These are phyloP conservation scores for Basipetospora sp. DNA, from an alignment of 2,329 filamentous ascomycete genomes.

Conservation along the genomic window DNA sequence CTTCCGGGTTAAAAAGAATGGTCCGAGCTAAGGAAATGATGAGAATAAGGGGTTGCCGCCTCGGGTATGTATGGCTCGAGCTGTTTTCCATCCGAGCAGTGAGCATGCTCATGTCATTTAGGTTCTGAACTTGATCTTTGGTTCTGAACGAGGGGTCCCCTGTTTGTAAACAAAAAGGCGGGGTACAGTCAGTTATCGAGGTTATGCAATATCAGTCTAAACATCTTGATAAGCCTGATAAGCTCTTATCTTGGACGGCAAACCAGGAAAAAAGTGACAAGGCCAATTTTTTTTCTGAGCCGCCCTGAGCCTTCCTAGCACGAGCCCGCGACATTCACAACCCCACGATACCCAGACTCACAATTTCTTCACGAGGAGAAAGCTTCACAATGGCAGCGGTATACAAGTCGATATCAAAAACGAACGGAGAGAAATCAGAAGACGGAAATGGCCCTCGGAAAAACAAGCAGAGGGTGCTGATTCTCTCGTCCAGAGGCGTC, in stretches of 20 bases:
- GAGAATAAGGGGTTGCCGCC: too few relatives aligned
- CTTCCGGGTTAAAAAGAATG: neutral
- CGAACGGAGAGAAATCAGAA: conserved; percentile 28
- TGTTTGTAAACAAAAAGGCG: neutral
- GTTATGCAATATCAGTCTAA: too few relatives aligned
- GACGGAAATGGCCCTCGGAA: conserved; percentile 37
- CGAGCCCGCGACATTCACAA: too few relatives aligned
- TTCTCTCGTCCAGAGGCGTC: conserved; percentile 82
- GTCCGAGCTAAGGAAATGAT: neutral
- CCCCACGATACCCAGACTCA: too few relatives aligned
- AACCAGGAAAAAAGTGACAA: conserved; percentile 8
- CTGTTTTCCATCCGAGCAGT: too few relatives aligned
- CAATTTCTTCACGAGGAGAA: too few relatives aligned
- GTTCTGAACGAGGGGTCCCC: too few relatives aligned
- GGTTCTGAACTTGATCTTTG: too few relatives aligned
- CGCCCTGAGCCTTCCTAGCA: neutral
- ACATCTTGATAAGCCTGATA: too few relatives aligned
- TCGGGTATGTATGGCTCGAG: too few relatives aligned
- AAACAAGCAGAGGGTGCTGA: conserved; percentile 66
- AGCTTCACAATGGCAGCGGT: conserved; percentile 47
- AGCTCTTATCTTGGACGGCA: conserved; percentile 19
- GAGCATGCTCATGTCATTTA: too few relatives aligned
- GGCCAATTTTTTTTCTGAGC: conserved; percentile 1
- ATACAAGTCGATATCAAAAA: conserved; percentile 59
- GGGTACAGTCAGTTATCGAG: neutral